Evolutionary conservation across 2,329 filamentous ascomycete species (phyloP), one percentile per base, ranked within the genome.

Genomic region (Eutypa lata): DNA sequence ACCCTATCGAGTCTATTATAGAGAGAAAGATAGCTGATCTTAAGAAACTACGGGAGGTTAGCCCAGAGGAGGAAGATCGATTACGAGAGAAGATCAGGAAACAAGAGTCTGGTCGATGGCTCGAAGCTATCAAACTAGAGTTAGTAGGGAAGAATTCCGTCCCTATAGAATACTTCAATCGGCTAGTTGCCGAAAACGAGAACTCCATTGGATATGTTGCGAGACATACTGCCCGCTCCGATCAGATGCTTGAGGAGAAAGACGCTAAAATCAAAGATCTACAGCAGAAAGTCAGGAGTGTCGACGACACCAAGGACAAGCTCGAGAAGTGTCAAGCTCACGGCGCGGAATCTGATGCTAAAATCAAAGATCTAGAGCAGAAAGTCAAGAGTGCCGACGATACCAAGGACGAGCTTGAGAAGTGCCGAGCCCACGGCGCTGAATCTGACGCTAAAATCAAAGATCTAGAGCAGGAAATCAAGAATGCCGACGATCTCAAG

Each of bases 141-240:
- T 50, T 63, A 1, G 53, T 46, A 0, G 60, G 59, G 1, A 46
- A 59, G 35, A 47, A 49, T 1, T 13, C 42, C 2, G 59, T 61
- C 4, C 60, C 62, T 3, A 60, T 65, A 2, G 55, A 54, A 4
- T 55, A 52, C 38, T 65, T 63, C 42, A 65, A 65, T 45, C 60
- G 60, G 7, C 50, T 66, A 16, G 58, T 53, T 3, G 52, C 51
- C 5, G 55, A 66, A 26, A 46, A 64, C 26, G 64, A 65, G 46
- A 7, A 18, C 0, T 47, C 33, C 3, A 55, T 64, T 37, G 18
- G 37, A 0, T 56, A 44, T 37, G 37, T 62, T 21, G 50, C 59
- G n/a, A 18, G 40, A 10, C 57, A 38, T 19, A 46, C 55, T 22
- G 49, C 51, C 0, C 18, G 26, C 0, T 48, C 47, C 21, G 35